A percentile compares a stretch with the other conserved stretches of the same genome.
Conservation (phyloP, 257 asterid species). For the Cruciata laevipes region DNA sequence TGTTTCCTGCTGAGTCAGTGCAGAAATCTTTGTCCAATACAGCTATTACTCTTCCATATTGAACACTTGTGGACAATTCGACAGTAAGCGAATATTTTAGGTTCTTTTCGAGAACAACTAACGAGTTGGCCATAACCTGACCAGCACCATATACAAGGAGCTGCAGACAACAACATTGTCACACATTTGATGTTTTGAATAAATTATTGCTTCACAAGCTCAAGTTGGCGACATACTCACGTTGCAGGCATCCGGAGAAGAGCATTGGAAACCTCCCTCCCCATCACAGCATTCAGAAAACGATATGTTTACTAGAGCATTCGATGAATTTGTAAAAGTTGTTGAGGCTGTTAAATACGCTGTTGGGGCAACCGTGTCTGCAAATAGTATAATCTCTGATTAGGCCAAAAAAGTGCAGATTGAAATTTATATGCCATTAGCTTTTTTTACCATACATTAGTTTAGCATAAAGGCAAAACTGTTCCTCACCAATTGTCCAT, state of each 20-base stretch:
- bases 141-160: slow-evolving; percentile 88
- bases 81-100: slow-evolving; percentile 54
- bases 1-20: slow-evolving; percentile 78
- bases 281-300: slow-evolving; percentile 70
- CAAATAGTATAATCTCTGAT: slow-evolving; percentile 24
- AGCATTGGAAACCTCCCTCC: slow-evolving; percentile 64
- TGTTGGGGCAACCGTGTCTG: slow-evolving; percentile 80
- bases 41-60: slow-evolving; percentile 55
- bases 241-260: slow-evolving; percentile 67
- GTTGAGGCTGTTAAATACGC: slow-evolving; percentile 47
- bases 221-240: slow-evolving; percentile 57
- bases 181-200: not conserved
- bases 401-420: not conserved
- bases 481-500: slow-evolving; percentile 67
- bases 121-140: slow-evolving; percentile 55
- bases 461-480: not conserved
- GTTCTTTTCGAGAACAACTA: slow-evolving; percentile 44
- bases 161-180: slow-evolving; percentile 29
- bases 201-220: slow-evolving; percentile 3
- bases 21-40: slow-evolving; percentile 73
- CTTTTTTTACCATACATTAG: not conserved
- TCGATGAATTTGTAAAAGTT: slow-evolving; percentile 64
- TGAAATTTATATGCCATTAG: not conserved
- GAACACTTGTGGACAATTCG: slow-evolving; percentile 46
- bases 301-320: slow-evolving; percentile 50